Evolutionary conservation across 805 yeast genomes (phyloP).

Genomic region (Lachancea quebecensis): DNA sequence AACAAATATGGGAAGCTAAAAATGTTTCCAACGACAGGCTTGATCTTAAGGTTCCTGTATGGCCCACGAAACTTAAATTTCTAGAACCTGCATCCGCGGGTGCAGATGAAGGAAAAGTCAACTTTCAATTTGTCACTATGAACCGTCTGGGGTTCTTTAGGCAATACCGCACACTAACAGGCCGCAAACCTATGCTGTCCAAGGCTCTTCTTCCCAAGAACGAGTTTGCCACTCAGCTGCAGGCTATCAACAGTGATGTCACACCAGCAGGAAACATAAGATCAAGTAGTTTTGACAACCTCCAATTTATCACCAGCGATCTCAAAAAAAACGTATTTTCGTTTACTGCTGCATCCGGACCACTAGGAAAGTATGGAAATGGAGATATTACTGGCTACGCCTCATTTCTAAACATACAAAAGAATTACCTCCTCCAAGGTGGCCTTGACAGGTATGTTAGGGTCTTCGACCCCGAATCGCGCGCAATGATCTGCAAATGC

Average conservation of each 20-base stretch:
- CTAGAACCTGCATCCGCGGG: constrained; percentile 32
- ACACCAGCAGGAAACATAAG: constrained; percentile 21
- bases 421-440: constrained; percentile 57
- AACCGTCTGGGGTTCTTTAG: constrained; percentile 57
- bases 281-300: constrained; percentile 16
- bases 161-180: constrained; percentile 59
- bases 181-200: constrained; percentile 53
- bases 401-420: constrained; percentile 21
- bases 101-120: constrained; percentile 24
- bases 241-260: constrained; percentile 9
- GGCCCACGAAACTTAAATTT: constrained; percentile 54
- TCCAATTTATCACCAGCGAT: constrained; percentile 62
- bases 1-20: constrained; percentile 58
- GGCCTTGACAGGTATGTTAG: constrained; percentile 85
- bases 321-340: constrained; percentile 58
- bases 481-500: constrained; percentile 60
- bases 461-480: constrained; percentile 55
- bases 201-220: constrained; percentile 28
- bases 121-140: constrained; percentile 48
- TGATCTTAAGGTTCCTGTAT: constrained; percentile 75
- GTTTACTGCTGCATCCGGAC: constrained; percentile 44
- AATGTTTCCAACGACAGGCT: constrained; percentile 76
- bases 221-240: constrained; percentile 23
- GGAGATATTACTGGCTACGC: constrained; percentile 61
- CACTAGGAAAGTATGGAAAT: constrained; percentile 69